These are phyloP conservation scores for Cystofilobasidium macerans DNA, from an alignment of 768 basidiomycete species.

Conservation along the genomic window DNA sequence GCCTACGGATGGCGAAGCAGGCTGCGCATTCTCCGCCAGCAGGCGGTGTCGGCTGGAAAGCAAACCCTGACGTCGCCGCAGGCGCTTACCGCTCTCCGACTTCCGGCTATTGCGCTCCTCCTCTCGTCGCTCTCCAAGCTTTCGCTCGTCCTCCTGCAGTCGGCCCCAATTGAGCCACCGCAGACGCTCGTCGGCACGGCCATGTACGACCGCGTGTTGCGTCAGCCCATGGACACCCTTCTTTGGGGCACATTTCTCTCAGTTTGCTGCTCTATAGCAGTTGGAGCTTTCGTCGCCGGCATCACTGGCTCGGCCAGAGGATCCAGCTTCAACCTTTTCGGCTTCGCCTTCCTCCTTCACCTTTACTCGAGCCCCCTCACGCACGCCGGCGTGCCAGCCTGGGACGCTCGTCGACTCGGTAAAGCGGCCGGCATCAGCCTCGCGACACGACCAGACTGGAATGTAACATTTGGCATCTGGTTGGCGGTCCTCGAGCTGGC, in stretches of 20 bases:
- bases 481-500: constrained; percentile 10
- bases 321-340: constrained; percentile 20
- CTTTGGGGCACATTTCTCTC: constrained; percentile 18
- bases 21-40: not conserved
- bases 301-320: constrained; percentile 1
- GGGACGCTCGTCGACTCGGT: not conserved
- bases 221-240: not conserved
- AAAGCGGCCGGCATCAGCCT: not conserved
- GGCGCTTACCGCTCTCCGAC: not conserved
- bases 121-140: constrained; percentile 2
- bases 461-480: constrained; percentile 11
- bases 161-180: not conserved
- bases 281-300: not conserved
- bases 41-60: not conserved
- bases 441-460: not conserved
- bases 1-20: not conserved
- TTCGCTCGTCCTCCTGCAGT: constrained; percentile 2
- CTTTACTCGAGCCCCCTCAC: constrained; percentile 22
- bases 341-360: constrained; percentile 22
- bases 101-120: constrained; percentile 5
- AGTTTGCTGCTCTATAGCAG: not conserved
- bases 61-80: not conserved
- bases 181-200: not conserved
- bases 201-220: not conserved
- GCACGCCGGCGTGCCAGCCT: constrained; percentile 2